A percentile compares a stretch with the other conserved stretches of the same genome.
phyloP scores from a whole-genome alignment of 1,284 basidiomycete genomes.

The Tilletia indica region DNA sequence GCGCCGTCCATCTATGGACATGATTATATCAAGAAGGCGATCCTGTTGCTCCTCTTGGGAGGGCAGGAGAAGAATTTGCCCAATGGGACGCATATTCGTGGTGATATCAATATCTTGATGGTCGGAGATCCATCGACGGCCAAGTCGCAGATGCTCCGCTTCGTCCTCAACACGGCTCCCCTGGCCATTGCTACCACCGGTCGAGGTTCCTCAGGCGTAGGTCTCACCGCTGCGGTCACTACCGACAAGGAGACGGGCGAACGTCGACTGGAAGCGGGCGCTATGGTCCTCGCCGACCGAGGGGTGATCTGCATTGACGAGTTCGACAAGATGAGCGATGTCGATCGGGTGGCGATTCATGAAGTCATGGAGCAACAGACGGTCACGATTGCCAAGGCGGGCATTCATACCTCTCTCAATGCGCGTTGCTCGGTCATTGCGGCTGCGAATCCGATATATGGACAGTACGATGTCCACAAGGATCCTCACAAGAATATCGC shows the following conservation, averaged over 20 bases:
- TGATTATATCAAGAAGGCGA: slow-evolving; percentile 91
- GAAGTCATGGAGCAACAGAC: slow-evolving; percentile 99
- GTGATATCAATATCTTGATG: slow-evolving; percentile 99
- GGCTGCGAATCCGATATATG: slow-evolving; percentile 98
- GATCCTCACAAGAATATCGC: slow-evolving; percentile 99
- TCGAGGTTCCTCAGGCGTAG: slow-evolving; percentile 93
- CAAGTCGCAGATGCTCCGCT: slow-evolving; percentile 93
- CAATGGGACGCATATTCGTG: slow-evolving; percentile 97
- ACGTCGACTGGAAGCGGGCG: slow-evolving; percentile 91
- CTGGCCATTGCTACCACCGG: slow-evolving; percentile 98
- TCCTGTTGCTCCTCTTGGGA: slow-evolving; percentile 86
- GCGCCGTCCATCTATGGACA: slow-evolving; percentile 97
- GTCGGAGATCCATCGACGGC: slow-evolving; percentile 98
- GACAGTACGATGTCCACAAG: slow-evolving; percentile 99
- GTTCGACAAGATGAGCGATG: slow-evolving; percentile 99
- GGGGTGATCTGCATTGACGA: slow-evolving; percentile 99
- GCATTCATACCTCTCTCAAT: slow-evolving; percentile 96
- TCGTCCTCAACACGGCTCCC: slow-evolving; percentile 92
- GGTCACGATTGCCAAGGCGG: slow-evolving; percentile 98
- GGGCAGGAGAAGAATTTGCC: slow-evolving; percentile 96
- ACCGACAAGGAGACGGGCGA: slow-evolving; percentile 95
- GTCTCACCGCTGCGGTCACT: slow-evolving; percentile 98
- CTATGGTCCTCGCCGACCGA: slow-evolving; percentile 99
- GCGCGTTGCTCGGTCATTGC: slow-evolving; percentile 96
- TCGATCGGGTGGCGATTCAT: slow-evolving; percentile 98